phyloP scores from a whole-genome alignment of 257 asterid species.

The Solanum rostratum region DNA sequence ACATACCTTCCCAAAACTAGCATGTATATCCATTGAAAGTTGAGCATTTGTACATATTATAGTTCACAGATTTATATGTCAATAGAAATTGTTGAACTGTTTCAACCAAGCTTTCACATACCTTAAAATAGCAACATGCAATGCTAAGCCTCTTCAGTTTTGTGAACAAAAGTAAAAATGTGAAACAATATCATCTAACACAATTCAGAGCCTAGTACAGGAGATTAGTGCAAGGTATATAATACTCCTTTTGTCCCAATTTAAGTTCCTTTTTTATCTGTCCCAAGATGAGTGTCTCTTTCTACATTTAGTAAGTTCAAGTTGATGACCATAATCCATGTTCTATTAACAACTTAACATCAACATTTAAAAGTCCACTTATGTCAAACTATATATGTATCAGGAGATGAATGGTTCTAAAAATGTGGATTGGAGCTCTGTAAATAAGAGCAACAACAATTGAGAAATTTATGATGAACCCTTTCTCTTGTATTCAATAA shows the following conservation, averaged over 20 bases:
- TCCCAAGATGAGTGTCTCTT: neutral
- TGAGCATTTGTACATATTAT: too few species aligned
- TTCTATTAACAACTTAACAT: neutral
- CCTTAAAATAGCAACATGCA: neutral
- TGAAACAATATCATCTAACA: neutral
- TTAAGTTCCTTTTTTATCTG: neutral
- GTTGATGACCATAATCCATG: neutral
- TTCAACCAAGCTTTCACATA: neutral
- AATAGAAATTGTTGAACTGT: neutral
- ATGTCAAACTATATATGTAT: neutral
- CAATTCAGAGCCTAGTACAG: neutral
- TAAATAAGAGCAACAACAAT: neutral
- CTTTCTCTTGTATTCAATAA: neutral
- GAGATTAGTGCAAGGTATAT: neutral
- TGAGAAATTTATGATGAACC: neutral
- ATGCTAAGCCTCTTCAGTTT: neutral
- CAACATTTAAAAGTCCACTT: neutral
- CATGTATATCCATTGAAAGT: too few species aligned
- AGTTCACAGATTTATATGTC: too few species aligned
- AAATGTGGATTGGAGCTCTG: neutral
- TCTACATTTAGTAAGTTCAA: neutral
- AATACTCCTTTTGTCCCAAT: neutral
- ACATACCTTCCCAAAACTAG: too few species aligned
- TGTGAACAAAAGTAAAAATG: neutral
- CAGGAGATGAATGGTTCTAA: neutral